Evolutionary conservation across 768 basidiomycete genomes (phyloP).

Genomic region (Russula sp.): DNA sequence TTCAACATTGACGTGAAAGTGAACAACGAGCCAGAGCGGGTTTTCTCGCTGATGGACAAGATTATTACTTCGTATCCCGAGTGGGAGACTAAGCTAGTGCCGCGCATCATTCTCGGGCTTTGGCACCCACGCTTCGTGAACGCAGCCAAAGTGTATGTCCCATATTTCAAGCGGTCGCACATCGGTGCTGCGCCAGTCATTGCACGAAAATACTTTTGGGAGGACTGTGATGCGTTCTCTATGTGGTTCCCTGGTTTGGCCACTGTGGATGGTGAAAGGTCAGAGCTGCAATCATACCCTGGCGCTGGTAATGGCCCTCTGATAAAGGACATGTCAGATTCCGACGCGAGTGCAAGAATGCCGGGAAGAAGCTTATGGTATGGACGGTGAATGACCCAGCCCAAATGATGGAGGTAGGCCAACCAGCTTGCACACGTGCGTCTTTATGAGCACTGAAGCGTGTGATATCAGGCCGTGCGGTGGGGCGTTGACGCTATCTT

Average conservation of each 20-base stretch:
- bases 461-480: conserved; percentile 48
- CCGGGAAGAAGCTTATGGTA: conserved; percentile 81
- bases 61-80: conserved; percentile 54
- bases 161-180: conserved; percentile 78
- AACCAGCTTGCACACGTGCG: background rate
- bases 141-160: conserved; percentile 66
- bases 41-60: conserved; percentile 73
- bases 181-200: conserved; percentile 69
- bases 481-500: conserved; percentile 43
- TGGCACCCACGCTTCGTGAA: conserved; percentile 90
- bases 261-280: conserved; percentile 66
- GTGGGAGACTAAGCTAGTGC: conserved; percentile 73
- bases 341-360: conserved; percentile 64
- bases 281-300: conserved; percentile 22
- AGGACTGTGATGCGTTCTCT: conserved; percentile 78
- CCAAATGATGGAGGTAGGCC: conserved; percentile 81
- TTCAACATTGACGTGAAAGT: conserved; percentile 93
- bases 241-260: conserved; percentile 70
- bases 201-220: conserved; percentile 86
- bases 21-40: conserved; percentile 81
- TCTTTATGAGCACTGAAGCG: conserved; percentile 21
- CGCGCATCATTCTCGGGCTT: conserved; percentile 71
- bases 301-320: background rate
- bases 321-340: conserved; percentile 43
- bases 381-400: conserved; percentile 94